Conservation (phyloP, 1,139 yeast species). For the Lipomyces yarrowii region DNA sequence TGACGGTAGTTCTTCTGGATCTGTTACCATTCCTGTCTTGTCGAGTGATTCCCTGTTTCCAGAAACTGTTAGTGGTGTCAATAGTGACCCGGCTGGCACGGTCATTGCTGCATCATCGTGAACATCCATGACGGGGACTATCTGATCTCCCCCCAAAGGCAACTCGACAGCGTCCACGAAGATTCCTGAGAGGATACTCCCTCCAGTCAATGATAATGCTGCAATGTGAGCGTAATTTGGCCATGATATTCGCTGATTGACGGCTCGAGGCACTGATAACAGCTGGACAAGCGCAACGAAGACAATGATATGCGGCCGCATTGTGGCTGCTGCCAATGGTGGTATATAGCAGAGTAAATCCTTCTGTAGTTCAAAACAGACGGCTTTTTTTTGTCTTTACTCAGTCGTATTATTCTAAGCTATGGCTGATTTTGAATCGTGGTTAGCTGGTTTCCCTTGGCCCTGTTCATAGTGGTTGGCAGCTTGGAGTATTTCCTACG, state of each 20-base stretch:
- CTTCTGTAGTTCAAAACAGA: not conserved
- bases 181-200: not conserved
- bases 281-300: not conserved
- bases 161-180: not conserved
- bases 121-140: not conserved
- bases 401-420: not conserved
- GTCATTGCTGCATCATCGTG: not conserved
- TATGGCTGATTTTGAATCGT: not conserved
- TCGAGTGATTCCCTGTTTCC: not conserved
- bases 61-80: not conserved
- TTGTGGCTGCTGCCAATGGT: not conserved
- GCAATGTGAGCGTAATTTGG: not conserved
- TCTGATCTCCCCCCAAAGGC: not conserved
- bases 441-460: not conserved
- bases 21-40: not conserved
- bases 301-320: not conserved
- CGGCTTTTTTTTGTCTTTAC: not conserved
- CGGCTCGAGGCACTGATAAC: not conserved
- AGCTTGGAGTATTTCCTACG: no score
- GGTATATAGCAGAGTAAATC: not conserved
- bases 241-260: not conserved
- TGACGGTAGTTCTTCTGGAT: not conserved
- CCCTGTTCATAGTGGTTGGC: not conserved
- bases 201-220: not conserved
- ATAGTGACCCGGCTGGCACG: not conserved